A percentile compares a stretch with the other conserved stretches of the same genome.
These are phyloP conservation scores for Penicillium diatomitis DNA, from an alignment of 495 filamentous ascomycete species.

Conservation along the genomic window DNA sequence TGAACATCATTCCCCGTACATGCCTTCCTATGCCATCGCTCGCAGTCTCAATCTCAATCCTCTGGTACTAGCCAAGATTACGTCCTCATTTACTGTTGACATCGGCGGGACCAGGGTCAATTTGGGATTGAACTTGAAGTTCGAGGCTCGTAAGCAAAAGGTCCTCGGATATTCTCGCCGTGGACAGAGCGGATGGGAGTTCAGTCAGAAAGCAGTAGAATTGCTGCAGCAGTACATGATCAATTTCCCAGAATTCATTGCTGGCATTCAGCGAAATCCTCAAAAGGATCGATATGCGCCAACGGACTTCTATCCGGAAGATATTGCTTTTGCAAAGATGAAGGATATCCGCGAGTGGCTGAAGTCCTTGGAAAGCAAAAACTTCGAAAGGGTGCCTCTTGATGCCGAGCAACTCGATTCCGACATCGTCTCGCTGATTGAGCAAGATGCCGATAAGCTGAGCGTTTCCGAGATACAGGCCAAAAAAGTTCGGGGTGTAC, in stretches of 20 bases:
- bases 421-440: constrained; percentile 73
- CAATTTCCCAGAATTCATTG: constrained; percentile 90
- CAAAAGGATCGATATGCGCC: constrained; percentile 66
- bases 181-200: constrained; percentile 83
- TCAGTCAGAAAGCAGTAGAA: constrained; percentile 72
- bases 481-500: constrained; percentile 63
- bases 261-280: constrained; percentile 68
- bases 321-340: constrained; percentile 50
- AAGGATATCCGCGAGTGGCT: constrained; percentile 88
- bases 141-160: constrained; percentile 89
- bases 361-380: constrained; percentile 78
- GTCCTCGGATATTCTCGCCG: constrained; percentile 92
- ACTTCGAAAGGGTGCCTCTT: constrained; percentile 85
- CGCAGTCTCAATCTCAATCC: constrained; percentile 73
- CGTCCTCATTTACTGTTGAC: constrained; percentile 78
- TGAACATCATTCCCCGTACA: constrained; percentile 62
- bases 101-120: constrained; percentile 74
- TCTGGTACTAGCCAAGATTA: constrained; percentile 88
- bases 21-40: constrained; percentile 78
- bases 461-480: constrained; percentile 42
- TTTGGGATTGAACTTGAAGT: constrained; percentile 91
- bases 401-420: constrained; percentile 95
- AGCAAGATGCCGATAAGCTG: constrained; percentile 59
- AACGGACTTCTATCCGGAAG: constrained; percentile 76
- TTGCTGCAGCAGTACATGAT: constrained; percentile 84